Conservation (phyloP, 192 early-diverging fungal species). For the Spinellus fusiger region DNA sequence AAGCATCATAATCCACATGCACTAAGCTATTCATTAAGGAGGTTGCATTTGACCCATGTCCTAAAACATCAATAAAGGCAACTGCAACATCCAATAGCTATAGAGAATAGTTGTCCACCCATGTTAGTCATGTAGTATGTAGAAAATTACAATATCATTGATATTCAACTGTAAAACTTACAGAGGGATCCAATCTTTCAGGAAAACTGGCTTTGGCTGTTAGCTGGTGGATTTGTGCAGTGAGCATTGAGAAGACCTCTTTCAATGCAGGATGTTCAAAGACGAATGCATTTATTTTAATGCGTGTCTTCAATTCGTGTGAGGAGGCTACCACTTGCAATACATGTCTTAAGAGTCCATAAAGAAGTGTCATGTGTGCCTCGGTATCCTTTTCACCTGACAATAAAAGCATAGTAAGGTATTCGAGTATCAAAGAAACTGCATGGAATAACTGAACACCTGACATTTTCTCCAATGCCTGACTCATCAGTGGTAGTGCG, state of each 20-base stretch:
- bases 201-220: neutral
- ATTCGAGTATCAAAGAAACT: conserved; percentile 3
- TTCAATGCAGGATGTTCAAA: conserved; percentile 17
- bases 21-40: neutral
- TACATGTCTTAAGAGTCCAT: conserved; percentile 5
- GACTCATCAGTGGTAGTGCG: neutral
- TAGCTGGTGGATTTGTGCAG: neutral
- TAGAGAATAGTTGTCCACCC: neutral
- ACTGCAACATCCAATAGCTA: conserved; percentile 4
- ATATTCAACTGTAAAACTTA: no score
- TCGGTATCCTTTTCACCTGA: neutral
- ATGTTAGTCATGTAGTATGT: no score
- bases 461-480: conserved; percentile 1
- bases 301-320: conserved; percentile 2
- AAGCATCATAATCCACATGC: conserved; percentile 7
- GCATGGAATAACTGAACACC: neutral
- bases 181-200: neutral
- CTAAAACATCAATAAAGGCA: conserved; percentile 12
- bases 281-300: neutral
- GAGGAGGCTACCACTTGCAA: neutral
- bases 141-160: no score
- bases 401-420: conserved; percentile 1
- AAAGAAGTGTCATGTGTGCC: neutral
- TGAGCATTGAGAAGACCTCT: neutral
- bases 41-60: conserved; percentile 4